These are phyloP conservation scores for Neofusicoccum umdonicola DNA, from an alignment of 2,329 filamentous ascomycete species.

Conservation along the genomic window DNA sequence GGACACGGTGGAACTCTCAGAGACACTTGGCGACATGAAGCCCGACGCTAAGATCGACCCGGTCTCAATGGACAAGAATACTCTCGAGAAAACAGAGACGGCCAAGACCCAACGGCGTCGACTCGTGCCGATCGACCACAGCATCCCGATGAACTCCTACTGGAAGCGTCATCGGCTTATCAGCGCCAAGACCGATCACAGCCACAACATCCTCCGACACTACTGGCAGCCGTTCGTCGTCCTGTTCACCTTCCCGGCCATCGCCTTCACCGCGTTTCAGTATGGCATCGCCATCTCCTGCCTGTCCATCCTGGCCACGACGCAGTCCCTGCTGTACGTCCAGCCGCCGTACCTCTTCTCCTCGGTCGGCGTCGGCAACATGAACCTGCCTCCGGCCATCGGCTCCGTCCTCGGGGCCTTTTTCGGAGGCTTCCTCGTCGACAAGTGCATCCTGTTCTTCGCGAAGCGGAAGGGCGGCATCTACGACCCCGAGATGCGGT, in stretches of 20 bases:
- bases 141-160: conserved; percentile 30
- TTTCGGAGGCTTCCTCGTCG: background rate
- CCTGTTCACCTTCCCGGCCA: conserved; percentile 45
- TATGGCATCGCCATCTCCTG: conserved; percentile 40
- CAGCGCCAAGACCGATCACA: conserved; percentile 30
- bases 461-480: conserved; percentile 39
- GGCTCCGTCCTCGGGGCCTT: conserved; percentile 14
- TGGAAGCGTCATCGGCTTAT: conserved; percentile 32
- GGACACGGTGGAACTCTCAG: background rate
- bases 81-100: conserved; percentile 13
- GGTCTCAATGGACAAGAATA: background rate
- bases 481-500: conserved; percentile 47
- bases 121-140: conserved; percentile 36
- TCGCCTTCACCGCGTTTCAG: conserved; percentile 39
- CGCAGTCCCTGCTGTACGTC: conserved; percentile 37
- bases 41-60: background rate
- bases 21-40: background rate
- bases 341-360: conserved; percentile 35
- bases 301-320: conserved; percentile 45
- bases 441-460: conserved; percentile 17
- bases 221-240: conserved; percentile 43
- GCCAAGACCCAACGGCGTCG: background rate
- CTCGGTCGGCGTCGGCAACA: conserved; percentile 41
- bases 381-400: conserved; percentile 21
- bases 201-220: conserved; percentile 29